Base-by-base conservation (phyloP, 2,329 filamentous ascomycete genomes). In the Fusarium hostae region DNA sequence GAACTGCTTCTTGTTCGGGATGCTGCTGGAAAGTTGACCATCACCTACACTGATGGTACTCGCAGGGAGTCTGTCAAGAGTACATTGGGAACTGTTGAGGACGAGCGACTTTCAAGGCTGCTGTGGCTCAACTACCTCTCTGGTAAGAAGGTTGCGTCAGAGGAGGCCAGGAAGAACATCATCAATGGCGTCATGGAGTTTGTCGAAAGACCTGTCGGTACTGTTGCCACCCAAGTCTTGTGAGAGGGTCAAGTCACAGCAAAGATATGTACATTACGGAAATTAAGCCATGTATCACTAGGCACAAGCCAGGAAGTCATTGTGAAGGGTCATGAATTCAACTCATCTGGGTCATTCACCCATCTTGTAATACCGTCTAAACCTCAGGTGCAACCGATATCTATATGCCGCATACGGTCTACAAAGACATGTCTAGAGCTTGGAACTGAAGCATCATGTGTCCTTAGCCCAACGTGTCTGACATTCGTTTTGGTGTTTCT, bases 41-140 rank as follows among this genome's bases (percentile, higher is more conserved):
- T 94, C 47, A 86, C 91, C 71, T 94, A 91, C 76, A 88, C 92
- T 69, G 84, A 90, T 71, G 87, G 91, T 68, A 84, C 87, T 48
- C 86, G 85, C 78, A 78, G 83, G 78, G 74, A 80, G 75, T 75
- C 76, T 63, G 83, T 81, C 54, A 81, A 85, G 84, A 79, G 87
- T 80, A 79, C 85, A 10, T 79, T 98, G 74, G 96, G 96, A 3
- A 84, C 86, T 0, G 90, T 98, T 2, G 76, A 81, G 0, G 96
- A 98, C 78, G 93, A 96, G 83, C 86, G 95, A 59, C 85, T 99
- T 16, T 92, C 92, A 62, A 89, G 93, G 63, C 83, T 95, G 66
- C 83, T 98, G 26, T 98, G 95, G 95, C 82, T 98, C 78, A 92
- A 95, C 74, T 99, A 97, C 81, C 84, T 99, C 35, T 94, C 90